A percentile compares a stretch with the other conserved stretches of the same genome.
phyloP scores from a whole-genome alignment of 192 early-diverging fungal species.

The Coemansia sp. region DNA sequence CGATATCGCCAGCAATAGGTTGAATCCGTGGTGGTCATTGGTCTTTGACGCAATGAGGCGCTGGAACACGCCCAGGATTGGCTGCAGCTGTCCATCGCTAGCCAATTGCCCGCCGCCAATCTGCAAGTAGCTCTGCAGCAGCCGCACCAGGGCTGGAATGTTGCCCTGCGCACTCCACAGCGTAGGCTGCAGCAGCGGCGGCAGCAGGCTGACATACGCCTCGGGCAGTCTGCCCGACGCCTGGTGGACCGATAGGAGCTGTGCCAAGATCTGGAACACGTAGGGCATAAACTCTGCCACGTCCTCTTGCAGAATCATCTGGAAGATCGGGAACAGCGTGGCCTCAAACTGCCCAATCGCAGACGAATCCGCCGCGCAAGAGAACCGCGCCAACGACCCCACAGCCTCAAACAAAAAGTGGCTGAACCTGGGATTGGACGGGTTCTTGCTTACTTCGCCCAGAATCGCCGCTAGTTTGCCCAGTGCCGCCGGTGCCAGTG shows the following conservation, averaged over 20 bases:
- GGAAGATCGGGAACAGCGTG: constrained; percentile 86
- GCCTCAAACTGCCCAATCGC: constrained; percentile 81
- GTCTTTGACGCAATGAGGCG: constrained; percentile 81
- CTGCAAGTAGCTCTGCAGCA: constrained; percentile 83
- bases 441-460: constrained; percentile 85
- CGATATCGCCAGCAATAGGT: constrained; percentile 76
- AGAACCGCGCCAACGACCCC: constrained; percentile 80
- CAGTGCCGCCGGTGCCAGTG: constrained; percentile 71
- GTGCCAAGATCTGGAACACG: constrained; percentile 93
- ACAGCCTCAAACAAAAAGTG: constrained; percentile 96
- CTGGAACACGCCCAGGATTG: constrained; percentile 92
- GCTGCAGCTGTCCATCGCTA: constrained; percentile 66
- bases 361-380: constrained; percentile 67
- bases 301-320: constrained; percentile 80
- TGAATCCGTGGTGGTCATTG: constrained; percentile 86
- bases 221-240: constrained; percentile 60
- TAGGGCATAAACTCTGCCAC: constrained; percentile 95
- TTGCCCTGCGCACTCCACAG: constrained; percentile 90
- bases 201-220: constrained; percentile 71
- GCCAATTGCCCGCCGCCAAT: constrained; percentile 72
- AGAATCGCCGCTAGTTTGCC: constrained; percentile 76
- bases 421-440: constrained; percentile 96
- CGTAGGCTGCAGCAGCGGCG: constrained; percentile 76
- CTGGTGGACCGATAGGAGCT: constrained; percentile 78
- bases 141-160: constrained; percentile 88